Evolutionary conservation across 2,329 filamentous ascomycete genomes (phyloP).

Genomic region (Chalaropsis thielavioides): DNA sequence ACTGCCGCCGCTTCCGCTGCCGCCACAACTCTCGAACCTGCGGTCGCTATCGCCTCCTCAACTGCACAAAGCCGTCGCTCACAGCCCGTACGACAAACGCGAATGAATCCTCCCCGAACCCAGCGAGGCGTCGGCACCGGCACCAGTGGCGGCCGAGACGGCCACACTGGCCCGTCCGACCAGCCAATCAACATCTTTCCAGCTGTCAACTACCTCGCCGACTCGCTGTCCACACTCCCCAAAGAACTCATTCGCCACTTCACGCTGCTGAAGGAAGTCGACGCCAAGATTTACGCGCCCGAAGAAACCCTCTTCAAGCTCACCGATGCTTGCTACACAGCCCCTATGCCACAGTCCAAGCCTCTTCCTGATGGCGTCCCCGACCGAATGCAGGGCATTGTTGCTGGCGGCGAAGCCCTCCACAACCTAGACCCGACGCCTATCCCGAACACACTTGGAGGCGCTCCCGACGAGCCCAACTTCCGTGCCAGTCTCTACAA

Average conservation of each 20-base stretch:
- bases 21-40: conserved; percentile 21
- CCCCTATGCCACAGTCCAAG: conserved; percentile 21
- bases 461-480: conserved; percentile 25
- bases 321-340: conserved; percentile 47
- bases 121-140: conserved; percentile 26
- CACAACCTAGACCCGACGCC: conserved; percentile 20
- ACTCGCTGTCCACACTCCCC: conserved; percentile 80
- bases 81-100: conserved; percentile 50
- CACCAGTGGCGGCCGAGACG: conserved; percentile 29
- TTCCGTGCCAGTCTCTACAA: conserved; percentile 5
- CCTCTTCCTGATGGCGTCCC: conserved; percentile 7
- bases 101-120: conserved; percentile 44
- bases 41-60: not conserved
- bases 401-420: conserved; percentile 14
- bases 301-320: conserved; percentile 70
- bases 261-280: conserved; percentile 89
- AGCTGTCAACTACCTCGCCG: conserved; percentile 63
- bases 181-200: conserved; percentile 54
- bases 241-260: conserved; percentile 94
- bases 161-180: conserved; percentile 30
- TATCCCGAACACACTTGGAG: conserved; percentile 29
- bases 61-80: conserved; percentile 39
- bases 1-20: conserved; percentile 26
- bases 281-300: conserved; percentile 85
- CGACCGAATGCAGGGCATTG: not conserved